Conservation (phyloP, 176 grass and related monocot species). For the Melocanna baccifera region DNA sequence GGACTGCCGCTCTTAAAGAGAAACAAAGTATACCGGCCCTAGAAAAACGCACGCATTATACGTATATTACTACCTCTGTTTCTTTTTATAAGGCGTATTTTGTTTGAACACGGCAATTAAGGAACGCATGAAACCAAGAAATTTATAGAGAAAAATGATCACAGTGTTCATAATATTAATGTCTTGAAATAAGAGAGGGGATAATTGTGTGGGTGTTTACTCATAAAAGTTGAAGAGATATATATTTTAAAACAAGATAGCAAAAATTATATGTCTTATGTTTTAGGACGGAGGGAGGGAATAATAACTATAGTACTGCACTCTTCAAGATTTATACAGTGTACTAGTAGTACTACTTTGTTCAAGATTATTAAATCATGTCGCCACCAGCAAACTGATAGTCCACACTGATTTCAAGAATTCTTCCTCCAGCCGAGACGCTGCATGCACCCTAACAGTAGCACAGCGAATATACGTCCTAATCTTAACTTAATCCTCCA, state of each 20-base stretch:
- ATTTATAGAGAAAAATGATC: too few species aligned
- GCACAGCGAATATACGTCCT: background rate
- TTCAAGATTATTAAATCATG: background rate
- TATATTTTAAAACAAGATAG: too few species aligned
- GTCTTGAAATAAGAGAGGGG: too few species aligned
- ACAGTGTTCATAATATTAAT: too few species aligned
- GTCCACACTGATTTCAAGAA: background rate
- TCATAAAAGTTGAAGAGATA: too few species aligned
- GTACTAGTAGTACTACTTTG: background rate
- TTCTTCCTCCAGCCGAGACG: background rate
- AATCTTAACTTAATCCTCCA: background rate
- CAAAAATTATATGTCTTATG: too few species aligned
- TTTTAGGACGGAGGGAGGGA: background rate
- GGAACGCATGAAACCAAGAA: too few species aligned
- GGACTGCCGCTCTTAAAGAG: constrained; percentile 27
- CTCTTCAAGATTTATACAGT: background rate
- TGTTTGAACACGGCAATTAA: too few species aligned
- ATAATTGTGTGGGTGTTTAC: too few species aligned
- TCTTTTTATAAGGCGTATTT: too few species aligned
- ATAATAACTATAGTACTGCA: background rate
- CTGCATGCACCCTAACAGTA: background rate
- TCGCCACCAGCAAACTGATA: background rate
- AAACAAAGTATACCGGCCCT: constrained; percentile 20
- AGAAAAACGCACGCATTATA: background rate
- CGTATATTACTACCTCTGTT: too few species aligned